These are phyloP conservation scores for Rubia peregrina DNA, from an alignment of 305 asterid genomes.

Conservation along the genomic window DNA sequence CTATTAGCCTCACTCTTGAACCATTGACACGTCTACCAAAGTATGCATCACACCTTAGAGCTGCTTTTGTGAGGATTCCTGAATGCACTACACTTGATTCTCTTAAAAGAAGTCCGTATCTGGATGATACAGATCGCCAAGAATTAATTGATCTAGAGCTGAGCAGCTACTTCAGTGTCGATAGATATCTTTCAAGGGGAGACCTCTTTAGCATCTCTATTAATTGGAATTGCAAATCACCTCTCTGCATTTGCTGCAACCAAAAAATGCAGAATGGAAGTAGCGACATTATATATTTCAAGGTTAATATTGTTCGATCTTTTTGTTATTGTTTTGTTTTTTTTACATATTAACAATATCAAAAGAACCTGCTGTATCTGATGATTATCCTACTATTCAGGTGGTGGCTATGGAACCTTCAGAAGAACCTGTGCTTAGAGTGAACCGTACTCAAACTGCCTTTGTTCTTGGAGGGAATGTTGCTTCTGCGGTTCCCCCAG, in stretches of 20 bases:
- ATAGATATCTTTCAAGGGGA: slow-evolving; percentile 77
- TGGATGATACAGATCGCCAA: slow-evolving; percentile 69
- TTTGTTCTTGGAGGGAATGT: slow-evolving; percentile 86
- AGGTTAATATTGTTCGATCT: slow-evolving; percentile 37
- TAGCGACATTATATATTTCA: slow-evolving; percentile 54
- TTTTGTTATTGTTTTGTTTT: not conserved
- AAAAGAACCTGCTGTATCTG: not conserved
- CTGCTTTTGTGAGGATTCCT: slow-evolving; percentile 83
- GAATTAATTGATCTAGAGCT: slow-evolving; percentile 69
- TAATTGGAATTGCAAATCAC: slow-evolving; percentile 79
- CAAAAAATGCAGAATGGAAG: slow-evolving; percentile 45
- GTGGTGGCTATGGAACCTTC: slow-evolving; percentile 83
- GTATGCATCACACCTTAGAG: slow-evolving; percentile 87
- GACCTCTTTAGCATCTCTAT: slow-evolving; percentile 68
- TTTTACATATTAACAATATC: not conserved
- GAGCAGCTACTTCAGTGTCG: slow-evolving; percentile 62
- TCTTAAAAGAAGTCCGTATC: slow-evolving; percentile 54
- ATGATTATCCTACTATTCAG: slow-evolving; percentile 28
- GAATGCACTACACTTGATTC: slow-evolving; percentile 67
- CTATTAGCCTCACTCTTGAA: slow-evolving; percentile 43
- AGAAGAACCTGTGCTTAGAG: slow-evolving; percentile 63
- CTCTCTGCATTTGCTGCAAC: slow-evolving; percentile 67
- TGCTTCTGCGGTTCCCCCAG: slow-evolving; percentile 74
- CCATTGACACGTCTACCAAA: slow-evolving; percentile 57
- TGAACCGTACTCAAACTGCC: slow-evolving; percentile 71